Evolutionary conservation across 192 early-diverging fungal species (phyloP).

Genomic region (Coemansia sp.): DNA sequence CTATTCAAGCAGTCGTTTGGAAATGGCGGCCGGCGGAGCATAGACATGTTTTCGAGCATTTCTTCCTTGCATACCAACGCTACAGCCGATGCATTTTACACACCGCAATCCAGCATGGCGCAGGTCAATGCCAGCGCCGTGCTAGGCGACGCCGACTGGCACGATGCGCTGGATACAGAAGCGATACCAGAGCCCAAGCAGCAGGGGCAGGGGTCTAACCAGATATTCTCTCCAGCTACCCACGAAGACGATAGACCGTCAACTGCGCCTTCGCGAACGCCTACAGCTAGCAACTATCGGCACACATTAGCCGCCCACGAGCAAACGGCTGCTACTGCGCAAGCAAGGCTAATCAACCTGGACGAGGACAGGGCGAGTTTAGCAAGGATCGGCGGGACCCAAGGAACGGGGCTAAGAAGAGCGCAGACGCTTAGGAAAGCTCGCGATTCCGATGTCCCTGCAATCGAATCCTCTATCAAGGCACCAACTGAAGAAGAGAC

Average conservation of each 20-base stretch:
- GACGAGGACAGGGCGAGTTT: neutral
- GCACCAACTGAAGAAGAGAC: conserved; percentile 12
- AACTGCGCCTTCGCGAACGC: conserved; percentile 27
- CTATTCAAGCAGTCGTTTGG: conserved; percentile 35
- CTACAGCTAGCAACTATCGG: conserved; percentile 13
- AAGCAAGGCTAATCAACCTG: neutral
- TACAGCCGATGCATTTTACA: conserved; percentile 34
- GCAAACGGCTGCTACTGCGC: neutral
- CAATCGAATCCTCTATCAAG: conserved; percentile 34
- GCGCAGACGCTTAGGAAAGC: conserved; percentile 44
- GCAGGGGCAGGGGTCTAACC: neutral
- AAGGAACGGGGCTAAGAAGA: conserved; percentile 14
- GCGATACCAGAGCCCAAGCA: neutral
- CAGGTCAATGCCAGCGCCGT: conserved; percentile 11
- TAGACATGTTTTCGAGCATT: conserved; percentile 32
- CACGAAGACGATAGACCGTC: conserved; percentile 25
- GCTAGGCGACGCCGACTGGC: neutral
- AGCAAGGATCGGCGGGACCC: neutral
- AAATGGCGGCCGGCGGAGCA: conserved; percentile 15
- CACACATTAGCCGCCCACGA: conserved; percentile 25
- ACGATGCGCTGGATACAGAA: conserved; percentile 1
- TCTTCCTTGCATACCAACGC: conserved; percentile 22
- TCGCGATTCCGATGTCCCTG: conserved; percentile 35
- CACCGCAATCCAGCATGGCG: conserved; percentile 44
- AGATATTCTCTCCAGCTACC: neutral